Base-by-base conservation (phyloP, 2,329 filamentous ascomycete genomes). In the Ascosphaera apis region DNA sequence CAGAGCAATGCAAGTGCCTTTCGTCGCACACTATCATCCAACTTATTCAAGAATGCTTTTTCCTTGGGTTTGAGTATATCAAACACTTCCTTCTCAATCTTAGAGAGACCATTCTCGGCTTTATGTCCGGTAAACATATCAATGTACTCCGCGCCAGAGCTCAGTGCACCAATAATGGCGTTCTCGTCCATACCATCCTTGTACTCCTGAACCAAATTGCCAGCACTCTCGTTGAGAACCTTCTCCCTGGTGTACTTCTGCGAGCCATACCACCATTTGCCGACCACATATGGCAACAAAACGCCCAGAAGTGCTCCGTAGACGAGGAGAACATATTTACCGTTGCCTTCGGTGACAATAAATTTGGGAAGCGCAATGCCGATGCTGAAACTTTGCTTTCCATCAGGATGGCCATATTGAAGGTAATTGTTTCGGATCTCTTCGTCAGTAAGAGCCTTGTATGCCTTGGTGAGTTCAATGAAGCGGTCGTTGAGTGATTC, bases 221-320 rank as follows among this genome's bases (percentile, higher is more conserved):
- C 91, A 46, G 91, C 84, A 55, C 80, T 93, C 52, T 88, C 81
- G 52, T 93, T 76, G 37, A 92, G 65, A 17, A 95, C 78, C 46
- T 81, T 82, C 56, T 98, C 91, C 60, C 86, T 91, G 27, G 88
- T 95, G 56, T 80, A 72, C 47, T 76, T 72, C 56, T 92, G 86
- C 23, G 82, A 91, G 41, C 91, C 88, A 53, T 98, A 98, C 88
- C 88, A 98, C 88, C 88, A 98, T 40, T 78, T 83, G 34, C 88
- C 88, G 38, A 98, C 86, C 34, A 88, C 64, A 54, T 91, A 98
- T 2, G 88, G 88, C 36, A 98, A 64, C 40, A 93, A 62, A 41
- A 95, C 80, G 37, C 86, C 88, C 36, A 98, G 72, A 28, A 95
- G 67, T 23, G 76, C 57, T 27, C 82, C 84, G 54, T 98, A 98